Percentiles rank a stretch among this genome's conserved stretches.
Conservation (phyloP, 2,329 filamentous ascomycete species). For the Nothophoma quercina region DNA sequence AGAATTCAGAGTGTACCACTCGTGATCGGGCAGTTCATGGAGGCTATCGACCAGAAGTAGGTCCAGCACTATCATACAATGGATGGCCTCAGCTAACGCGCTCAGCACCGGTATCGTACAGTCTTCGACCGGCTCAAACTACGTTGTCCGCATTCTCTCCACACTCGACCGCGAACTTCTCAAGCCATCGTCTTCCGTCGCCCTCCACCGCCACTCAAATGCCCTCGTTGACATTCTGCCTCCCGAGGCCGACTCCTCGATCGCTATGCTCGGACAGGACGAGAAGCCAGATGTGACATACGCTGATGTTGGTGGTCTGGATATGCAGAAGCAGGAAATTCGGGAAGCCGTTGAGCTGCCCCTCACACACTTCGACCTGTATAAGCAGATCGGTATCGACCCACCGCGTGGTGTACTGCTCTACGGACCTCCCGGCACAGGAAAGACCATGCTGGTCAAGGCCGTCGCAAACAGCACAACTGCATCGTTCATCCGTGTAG, state of each 20-base stretch:
- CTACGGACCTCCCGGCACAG: constrained; percentile 94
- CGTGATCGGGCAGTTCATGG: constrained; percentile 99
- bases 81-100: constrained; percentile 21
- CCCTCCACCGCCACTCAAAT: constrained; percentile 97
- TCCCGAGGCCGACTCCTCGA: constrained; percentile 98
- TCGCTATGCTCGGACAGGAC: constrained; percentile 94
- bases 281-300: constrained; percentile 99
- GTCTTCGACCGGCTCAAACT: constrained; percentile 97
- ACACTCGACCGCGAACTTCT: constrained; percentile 98
- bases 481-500: constrained; percentile 96
- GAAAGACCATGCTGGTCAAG: constrained; percentile 98
- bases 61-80: constrained; percentile 31
- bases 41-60: constrained; percentile 99
- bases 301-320: constrained; percentile 93
- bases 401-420: constrained; percentile 94
- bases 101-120: constrained; percentile 94
- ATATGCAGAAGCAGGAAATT: constrained; percentile 99
- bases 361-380: constrained; percentile 96
- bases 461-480: constrained; percentile 98
- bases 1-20: constrained; percentile 97
- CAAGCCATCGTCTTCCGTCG: constrained; percentile 97
- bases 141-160: constrained; percentile 96
- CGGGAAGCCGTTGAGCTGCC: constrained; percentile 96
- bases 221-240: constrained; percentile 97
- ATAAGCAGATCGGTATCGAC: constrained; percentile 99